phyloP scores from a whole-genome alignment of 31 red algal species.

The Asparagopsis taxiformis region DNA sequence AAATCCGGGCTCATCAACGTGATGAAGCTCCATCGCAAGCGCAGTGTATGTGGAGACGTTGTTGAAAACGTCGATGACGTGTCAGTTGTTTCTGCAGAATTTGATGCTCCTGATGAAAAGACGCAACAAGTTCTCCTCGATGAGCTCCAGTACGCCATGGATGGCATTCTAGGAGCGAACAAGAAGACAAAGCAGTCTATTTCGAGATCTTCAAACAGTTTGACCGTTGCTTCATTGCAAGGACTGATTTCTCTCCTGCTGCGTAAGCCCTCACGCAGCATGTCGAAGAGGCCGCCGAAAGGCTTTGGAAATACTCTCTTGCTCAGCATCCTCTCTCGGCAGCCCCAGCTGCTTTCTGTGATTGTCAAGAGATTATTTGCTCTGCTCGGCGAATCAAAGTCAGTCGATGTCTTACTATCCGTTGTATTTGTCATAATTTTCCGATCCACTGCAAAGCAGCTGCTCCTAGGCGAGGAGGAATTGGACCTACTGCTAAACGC shows the following conservation, averaged over 20 bases:
- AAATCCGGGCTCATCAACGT: too few relatives aligned
- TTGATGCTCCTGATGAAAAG: too few relatives aligned
- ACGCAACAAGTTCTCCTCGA: slow-evolving; percentile 20
- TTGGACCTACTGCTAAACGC: slow-evolving; percentile 26
- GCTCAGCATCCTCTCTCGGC: slow-evolving; percentile 13
- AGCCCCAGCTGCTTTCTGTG: slow-evolving; percentile 14
- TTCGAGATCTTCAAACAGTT: background rate
- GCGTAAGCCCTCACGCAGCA: slow-evolving; percentile 11
- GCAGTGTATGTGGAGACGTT: too few relatives aligned
- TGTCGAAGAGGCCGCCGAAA: background rate
- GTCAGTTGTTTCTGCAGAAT: too few relatives aligned
- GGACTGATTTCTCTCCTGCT: slow-evolving; percentile 11
- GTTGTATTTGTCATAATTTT: slow-evolving; percentile 43
- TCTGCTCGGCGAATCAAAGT: slow-evolving; percentile 18
- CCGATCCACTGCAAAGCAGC: slow-evolving; percentile 7
- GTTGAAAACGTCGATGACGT: too few relatives aligned
- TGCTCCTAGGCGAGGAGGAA: background rate
- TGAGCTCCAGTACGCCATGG: slow-evolving; percentile 45
- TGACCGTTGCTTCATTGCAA: slow-evolving; percentile 18
- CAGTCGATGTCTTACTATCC: slow-evolving; percentile 24
- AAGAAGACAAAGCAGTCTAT: background rate
- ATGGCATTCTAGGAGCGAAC: slow-evolving; percentile 37
- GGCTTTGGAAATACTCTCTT: slow-evolving; percentile 8
- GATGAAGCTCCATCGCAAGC: too few relatives aligned
- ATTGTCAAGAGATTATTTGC: slow-evolving; percentile 26